Conservation (phyloP, 202 grass and related monocot genomes). For the Thinopyrum obtusiflorum region DNA sequence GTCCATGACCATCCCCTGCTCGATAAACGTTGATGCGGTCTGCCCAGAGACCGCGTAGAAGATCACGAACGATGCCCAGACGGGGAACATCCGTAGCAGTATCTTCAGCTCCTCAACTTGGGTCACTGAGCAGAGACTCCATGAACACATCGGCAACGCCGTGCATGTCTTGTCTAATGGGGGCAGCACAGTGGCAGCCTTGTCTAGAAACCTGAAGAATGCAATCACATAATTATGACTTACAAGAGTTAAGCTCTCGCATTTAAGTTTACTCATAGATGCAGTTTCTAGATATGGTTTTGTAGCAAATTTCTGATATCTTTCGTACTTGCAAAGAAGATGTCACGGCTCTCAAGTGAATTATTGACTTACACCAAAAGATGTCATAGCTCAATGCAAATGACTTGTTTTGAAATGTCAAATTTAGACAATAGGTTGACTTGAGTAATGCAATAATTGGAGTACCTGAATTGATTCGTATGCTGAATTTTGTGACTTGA, state of each 20-base stretch:
- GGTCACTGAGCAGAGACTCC: conserved; percentile 14
- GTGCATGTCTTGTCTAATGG: conserved; percentile 33
- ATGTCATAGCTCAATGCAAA: not conserved
- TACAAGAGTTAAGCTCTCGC: not conserved
- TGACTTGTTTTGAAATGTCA: not conserved
- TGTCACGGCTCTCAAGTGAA: not conserved
- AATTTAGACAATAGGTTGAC: not conserved
- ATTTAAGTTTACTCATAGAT: conserved; percentile 7
- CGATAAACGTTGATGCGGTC: conserved; percentile 19
- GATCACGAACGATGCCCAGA: not conserved
- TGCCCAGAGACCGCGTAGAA: conserved; percentile 32
- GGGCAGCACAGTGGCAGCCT: conserved; percentile 18
- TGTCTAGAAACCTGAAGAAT: conserved; percentile 6
- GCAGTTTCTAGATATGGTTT: not conserved
- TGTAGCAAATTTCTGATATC: not conserved
- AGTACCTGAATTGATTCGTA: conserved; percentile 26
- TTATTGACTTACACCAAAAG: not conserved
- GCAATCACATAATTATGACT: not conserved
- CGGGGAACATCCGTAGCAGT: conserved; percentile 28
- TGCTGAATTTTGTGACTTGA: conserved; percentile 16
- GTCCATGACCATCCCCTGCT: conserved; percentile 44
- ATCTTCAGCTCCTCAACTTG: conserved; percentile 27
- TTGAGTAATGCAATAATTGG: not conserved
- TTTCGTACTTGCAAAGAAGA: not conserved
- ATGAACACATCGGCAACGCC: not conserved